These are phyloP conservation scores for Dactylorhiza incarnata DNA, from an alignment of 106 monocot genomes.

Conservation along the genomic window DNA sequence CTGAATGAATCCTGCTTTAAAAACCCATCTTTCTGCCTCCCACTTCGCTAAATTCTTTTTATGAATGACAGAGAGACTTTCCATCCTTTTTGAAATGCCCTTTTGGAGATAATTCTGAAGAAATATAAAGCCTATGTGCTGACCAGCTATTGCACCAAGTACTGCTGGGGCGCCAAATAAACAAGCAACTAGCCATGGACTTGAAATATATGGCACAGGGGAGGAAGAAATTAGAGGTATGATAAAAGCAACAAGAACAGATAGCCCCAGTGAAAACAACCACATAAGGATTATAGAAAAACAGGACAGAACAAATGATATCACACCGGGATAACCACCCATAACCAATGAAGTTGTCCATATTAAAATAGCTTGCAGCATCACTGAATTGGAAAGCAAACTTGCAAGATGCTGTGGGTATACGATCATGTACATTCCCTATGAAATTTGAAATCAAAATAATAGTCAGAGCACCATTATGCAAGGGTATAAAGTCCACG, in stretches of 20 bases:
- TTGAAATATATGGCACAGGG: slow-evolving; percentile 74
- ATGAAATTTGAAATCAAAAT: slow-evolving; percentile 17
- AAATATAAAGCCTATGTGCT: slow-evolving; percentile 73
- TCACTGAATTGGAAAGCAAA: slow-evolving; percentile 76
- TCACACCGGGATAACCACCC: slow-evolving; percentile 60
- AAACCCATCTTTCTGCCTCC: slow-evolving; percentile 96
- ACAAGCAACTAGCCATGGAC: slow-evolving; percentile 66
- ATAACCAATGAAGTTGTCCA: slow-evolving; percentile 69
- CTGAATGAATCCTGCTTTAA: slow-evolving; percentile 86
- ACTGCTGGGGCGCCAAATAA: slow-evolving; percentile 92
- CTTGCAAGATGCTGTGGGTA: slow-evolving; percentile 62
- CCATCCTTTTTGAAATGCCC: slow-evolving; percentile 17
- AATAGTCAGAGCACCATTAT: neutral
- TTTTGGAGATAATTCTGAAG: slow-evolving; percentile 44
- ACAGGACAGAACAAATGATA: slow-evolving; percentile 60
- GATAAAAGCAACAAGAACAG: slow-evolving; percentile 55
- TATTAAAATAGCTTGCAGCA: slow-evolving; percentile 76
- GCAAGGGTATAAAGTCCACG: neutral
- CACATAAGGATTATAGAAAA: slow-evolving; percentile 69
- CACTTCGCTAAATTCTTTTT: slow-evolving; percentile 35
- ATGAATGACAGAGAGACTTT: slow-evolving; percentile 10
- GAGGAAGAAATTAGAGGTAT: slow-evolving; percentile 50
- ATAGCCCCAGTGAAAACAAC: slow-evolving; percentile 57
- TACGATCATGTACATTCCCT: slow-evolving; percentile 93
- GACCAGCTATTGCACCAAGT: slow-evolving; percentile 80